A percentile compares a stretch with the other conserved stretches of the same genome.
These are phyloP conservation scores for Bauhinia variegata DNA, from an alignment of 306 rosid genomes.

Conservation along the genomic window DNA sequence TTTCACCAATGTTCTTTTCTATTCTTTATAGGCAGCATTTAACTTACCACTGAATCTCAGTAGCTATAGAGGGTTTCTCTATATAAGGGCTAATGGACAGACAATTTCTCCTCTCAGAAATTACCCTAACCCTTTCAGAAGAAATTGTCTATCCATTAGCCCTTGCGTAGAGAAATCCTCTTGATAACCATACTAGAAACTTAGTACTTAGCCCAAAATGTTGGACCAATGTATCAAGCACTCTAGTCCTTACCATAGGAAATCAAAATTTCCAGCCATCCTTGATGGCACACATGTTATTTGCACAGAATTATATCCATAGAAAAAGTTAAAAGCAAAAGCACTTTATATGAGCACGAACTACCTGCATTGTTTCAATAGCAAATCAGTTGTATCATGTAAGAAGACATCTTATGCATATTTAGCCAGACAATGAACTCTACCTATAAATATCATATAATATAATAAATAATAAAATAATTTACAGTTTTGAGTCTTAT, in stretches of 20 bases:
- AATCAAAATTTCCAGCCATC: constrained; percentile 14
- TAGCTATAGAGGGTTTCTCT: no score
- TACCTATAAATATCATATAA: constrained; percentile 17
- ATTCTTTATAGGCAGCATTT: not conserved
- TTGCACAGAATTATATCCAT: not conserved
- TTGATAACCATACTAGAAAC: no score
- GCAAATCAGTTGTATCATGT: constrained; percentile 10
- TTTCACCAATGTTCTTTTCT: not conserved
- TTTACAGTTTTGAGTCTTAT: constrained; percentile 8
- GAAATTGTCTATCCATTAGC: no score
- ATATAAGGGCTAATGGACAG: no score
- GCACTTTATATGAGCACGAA: not conserved
- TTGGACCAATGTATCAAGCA: not conserved
- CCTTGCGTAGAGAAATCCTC: no score
- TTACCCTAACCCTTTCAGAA: no score
- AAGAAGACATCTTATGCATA: constrained; percentile 12
- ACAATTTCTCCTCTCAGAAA: no score
- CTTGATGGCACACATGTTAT: not conserved
- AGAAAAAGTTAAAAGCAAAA: not conserved
- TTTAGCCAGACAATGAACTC: constrained; percentile 28
- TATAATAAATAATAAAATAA: constrained; percentile 15
- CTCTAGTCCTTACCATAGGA: not conserved
- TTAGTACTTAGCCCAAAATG: not conserved
- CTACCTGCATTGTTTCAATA: constrained; percentile 19
- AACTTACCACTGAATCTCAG: not conserved